Conservation (phyloP, 2,329 filamentous ascomycete genomes). For the Drechslera avenae region DNA sequence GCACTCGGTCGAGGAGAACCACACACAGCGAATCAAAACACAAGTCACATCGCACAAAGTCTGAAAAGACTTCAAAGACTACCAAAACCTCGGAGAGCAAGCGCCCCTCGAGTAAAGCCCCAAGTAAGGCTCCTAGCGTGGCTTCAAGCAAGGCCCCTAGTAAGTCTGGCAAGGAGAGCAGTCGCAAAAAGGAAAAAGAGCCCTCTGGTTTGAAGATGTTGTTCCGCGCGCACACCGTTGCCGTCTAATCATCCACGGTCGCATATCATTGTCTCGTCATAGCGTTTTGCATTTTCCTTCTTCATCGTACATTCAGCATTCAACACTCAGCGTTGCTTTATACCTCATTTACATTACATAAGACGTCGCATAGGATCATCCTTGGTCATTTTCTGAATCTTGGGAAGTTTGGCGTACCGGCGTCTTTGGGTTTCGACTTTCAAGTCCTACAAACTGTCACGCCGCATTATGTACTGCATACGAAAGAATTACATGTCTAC, state of each 20-base stretch:
- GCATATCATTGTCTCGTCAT: conserved; percentile 9
- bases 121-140: conserved; percentile 3
- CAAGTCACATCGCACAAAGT: conserved; percentile 38
- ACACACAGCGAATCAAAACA: conserved; percentile 23
- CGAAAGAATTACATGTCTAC: conserved; percentile 3
- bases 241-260: conserved; percentile 12
- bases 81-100: conserved; percentile 3
- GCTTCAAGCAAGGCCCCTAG: conserved; percentile 2
- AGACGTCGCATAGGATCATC: conserved; percentile 10
- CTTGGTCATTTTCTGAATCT: conserved; percentile 3
- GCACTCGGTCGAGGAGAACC: conserved; percentile 27
- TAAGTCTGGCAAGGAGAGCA: conserved; percentile 20
- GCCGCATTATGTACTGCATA: conserved; percentile 6
- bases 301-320: conserved; percentile 13
- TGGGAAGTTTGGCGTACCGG: conserved; percentile 6
- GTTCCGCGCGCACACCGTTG: conserved; percentile 45
- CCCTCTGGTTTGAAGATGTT: conserved; percentile 50
- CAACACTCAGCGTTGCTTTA: conserved; percentile 21
- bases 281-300: conserved; percentile 20
- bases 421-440: conserved; percentile 1
- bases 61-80: conserved; percentile 31
- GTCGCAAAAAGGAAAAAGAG: conserved; percentile 49
- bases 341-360: conserved; percentile 15
- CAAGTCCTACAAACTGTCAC: conserved; percentile 1
- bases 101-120: conserved; percentile 6